These are phyloP conservation scores for Sporothrix pallida DNA, from an alignment of 2,329 filamentous ascomycete genomes.

Conservation along the genomic window DNA sequence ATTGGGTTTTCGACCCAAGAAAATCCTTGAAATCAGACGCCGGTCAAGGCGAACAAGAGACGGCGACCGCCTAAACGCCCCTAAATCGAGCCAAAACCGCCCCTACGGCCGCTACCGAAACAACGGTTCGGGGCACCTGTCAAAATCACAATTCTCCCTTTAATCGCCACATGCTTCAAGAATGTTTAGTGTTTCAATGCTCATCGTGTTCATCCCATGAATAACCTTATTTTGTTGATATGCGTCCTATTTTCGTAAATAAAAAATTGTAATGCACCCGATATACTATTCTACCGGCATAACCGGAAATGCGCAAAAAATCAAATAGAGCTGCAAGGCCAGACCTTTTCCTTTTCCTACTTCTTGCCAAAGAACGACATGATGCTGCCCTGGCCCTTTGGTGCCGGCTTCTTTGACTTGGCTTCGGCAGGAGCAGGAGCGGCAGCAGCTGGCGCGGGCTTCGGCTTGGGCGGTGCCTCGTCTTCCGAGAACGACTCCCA, in stretches of 20 bases:
- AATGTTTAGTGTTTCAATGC: not conserved
- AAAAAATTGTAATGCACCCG: too few relatives aligned
- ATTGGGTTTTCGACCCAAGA: not conserved
- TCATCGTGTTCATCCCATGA: not conserved
- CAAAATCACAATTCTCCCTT: not conserved
- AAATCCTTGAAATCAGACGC: not conserved
- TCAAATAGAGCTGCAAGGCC: not conserved
- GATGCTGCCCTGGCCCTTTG: slow-evolving; percentile 78
- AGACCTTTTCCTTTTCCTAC: slow-evolving; percentile 42
- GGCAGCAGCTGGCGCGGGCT: slow-evolving; percentile 46
- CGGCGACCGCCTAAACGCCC: not conserved
- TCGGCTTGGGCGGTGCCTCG: slow-evolving; percentile 67
- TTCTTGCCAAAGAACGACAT: slow-evolving; percentile 94
- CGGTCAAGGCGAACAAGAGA: not conserved
- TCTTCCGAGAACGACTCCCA: slow-evolving; percentile 97
- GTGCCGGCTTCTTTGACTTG: slow-evolving; percentile 61
- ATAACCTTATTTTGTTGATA: not conserved
- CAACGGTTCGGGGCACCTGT: not conserved
- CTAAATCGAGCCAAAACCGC: not conserved
- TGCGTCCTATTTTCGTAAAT: not conserved
- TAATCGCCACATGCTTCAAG: not conserved
- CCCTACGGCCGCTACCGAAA: slow-evolving; percentile 21
- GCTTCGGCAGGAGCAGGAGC: slow-evolving; percentile 52
- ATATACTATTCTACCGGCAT: too few relatives aligned
- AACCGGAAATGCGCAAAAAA: not conserved